These are phyloP conservation scores for Alternaria gansuensis DNA, from an alignment of 2,329 filamentous ascomycete genomes.

Conservation along the genomic window DNA sequence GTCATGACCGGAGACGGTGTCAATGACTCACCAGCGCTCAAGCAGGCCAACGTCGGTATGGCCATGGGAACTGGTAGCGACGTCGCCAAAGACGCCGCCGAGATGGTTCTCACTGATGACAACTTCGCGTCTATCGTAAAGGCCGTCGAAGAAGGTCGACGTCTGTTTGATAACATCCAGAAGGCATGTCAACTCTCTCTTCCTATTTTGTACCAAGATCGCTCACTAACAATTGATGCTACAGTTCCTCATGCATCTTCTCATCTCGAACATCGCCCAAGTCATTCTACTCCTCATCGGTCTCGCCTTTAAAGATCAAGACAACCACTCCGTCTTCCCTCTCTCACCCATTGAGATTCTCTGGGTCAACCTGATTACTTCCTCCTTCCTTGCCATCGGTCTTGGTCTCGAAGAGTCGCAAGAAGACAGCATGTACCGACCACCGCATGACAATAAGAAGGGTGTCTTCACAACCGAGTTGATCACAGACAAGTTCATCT, in stretches of 20 bases:
- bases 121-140: constrained; percentile 56
- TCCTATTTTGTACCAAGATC: neutral
- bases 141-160: constrained; percentile 53
- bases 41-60: constrained; percentile 55
- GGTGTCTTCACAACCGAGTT: constrained; percentile 59
- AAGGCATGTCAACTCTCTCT: constrained; percentile 34
- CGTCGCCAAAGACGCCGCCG: constrained; percentile 54
- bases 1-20: constrained; percentile 57
- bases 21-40: constrained; percentile 54
- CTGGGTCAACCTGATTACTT: constrained; percentile 60
- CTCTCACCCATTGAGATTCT: constrained; percentile 59
- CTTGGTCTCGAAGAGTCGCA: constrained; percentile 59
- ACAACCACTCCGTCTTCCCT: constrained; percentile 57
- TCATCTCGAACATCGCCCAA: constrained; percentile 60
- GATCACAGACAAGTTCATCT: constrained; percentile 60
- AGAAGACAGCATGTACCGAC: constrained; percentile 58
- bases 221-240: neutral
- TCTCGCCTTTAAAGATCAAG: constrained; percentile 57
- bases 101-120: constrained; percentile 55
- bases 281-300: constrained; percentile 59
- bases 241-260: constrained; percentile 58
- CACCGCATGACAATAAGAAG: constrained; percentile 55
- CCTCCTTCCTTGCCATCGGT: constrained; percentile 59
- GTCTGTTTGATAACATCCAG: constrained; percentile 55
- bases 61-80: constrained; percentile 55